phyloP scores from a whole-genome alignment of 495 filamentous ascomycete genomes.

The Jackrogersella minutella region DNA sequence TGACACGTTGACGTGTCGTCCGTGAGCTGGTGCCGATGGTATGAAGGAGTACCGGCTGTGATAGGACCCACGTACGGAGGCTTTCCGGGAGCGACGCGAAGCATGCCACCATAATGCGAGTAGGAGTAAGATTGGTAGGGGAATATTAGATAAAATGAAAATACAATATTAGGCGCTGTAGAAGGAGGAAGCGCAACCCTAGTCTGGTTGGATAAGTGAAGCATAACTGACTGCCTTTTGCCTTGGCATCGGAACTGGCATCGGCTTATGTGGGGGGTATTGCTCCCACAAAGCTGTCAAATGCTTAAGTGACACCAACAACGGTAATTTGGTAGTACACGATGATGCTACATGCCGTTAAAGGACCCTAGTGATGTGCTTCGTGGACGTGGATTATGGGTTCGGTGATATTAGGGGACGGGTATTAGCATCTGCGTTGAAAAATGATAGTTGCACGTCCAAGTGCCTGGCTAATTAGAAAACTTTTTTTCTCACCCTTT shows the following conservation, averaged over 20 bases:
- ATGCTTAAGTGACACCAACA: constrained; percentile 8
- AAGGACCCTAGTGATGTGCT: background rate
- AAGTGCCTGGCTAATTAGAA: background rate
- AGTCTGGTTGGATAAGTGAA: background rate
- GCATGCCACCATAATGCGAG: background rate
- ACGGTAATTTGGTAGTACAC: constrained; percentile 18
- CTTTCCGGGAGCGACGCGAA: constrained; percentile 54
- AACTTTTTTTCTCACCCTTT: background rate
- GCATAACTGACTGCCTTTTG: background rate
- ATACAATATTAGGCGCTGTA: background rate
- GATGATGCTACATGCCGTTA: constrained; percentile 31
- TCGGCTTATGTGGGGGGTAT: background rate
- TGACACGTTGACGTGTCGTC: constrained; percentile 65
- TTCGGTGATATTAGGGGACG: background rate
- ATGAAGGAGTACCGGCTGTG: constrained; percentile 66
- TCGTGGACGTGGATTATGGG: constrained; percentile 9
- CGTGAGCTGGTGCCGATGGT: constrained; percentile 60
- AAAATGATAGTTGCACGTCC: constrained; percentile 7
- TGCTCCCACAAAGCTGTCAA: constrained; percentile 4
- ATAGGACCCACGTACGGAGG: constrained; percentile 58
- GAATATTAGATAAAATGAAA: constrained; percentile 5
- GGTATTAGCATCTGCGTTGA: constrained; percentile 11
- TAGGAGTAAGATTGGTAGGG: background rate
- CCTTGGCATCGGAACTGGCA: constrained; percentile 11
- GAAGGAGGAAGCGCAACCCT: background rate